Evolutionary conservation across 345 rosid species (phyloP), one percentile per base, ranked within the genome.

Genomic region (Gossypium australe): DNA sequence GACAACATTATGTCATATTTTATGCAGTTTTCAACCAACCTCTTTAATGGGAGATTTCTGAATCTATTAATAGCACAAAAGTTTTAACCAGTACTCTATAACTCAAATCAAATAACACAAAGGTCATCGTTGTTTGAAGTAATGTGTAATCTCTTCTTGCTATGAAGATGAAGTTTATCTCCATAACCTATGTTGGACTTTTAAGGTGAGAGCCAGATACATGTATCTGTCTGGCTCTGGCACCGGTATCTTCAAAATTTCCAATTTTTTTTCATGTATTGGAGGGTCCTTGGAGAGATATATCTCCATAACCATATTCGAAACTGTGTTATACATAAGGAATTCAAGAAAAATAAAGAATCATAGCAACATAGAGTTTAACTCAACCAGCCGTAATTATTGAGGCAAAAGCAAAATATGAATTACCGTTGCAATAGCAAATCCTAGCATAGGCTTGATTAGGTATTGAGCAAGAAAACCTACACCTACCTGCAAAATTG

Each of bases 401-500:
- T 24, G 38, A 7, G 49, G 71, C 56, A 47, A 47, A 67, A 12
- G n/a, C 55, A 67, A 12, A 55, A 57, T 57, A 11, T 7, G 17
- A 27, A 45, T 67, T 89, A 94, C 97, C 97, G 84, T 82, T 72
- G 95, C 97, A n/a, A 94, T 86, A 58, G 71, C 84, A 75, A 87
- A 92, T 24, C 98, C 98, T 77, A 94, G 76, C 78, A 91, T 0
- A 61, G 98, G 98, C 81, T 94, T 94, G 86, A 92, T 91, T 66
- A 92, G 8, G 81, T 91, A 94, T 70, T 89, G 97, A 22, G 97
- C 95, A 68, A 94, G 84, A 85, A 92, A 92, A 75, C 98, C 98
- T 73, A 92, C 89, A 82, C 98, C 98, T 27, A 94, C 95, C 95
- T 92, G 92, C 87, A 90, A 79, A 55, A 74, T 69, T 22, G 48